Evolutionary conservation across 345 rosid species (phyloP).

Genomic region (Gossypioides kirkii): DNA sequence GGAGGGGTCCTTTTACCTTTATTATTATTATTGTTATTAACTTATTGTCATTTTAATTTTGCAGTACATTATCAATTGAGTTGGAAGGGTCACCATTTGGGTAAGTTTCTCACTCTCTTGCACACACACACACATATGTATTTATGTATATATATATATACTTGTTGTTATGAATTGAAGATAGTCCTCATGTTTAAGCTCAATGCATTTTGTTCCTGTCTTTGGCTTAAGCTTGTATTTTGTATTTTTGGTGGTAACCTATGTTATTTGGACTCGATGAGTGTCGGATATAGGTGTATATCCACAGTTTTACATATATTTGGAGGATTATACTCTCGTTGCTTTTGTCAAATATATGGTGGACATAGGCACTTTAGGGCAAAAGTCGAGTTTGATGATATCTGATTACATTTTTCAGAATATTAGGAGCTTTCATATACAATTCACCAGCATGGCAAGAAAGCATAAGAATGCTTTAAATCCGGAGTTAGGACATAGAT

Average conservation of each 20-base stretch:
- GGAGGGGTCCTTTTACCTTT: no score
- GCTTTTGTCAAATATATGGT: no score
- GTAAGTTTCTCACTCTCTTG: background rate
- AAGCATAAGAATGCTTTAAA: background rate
- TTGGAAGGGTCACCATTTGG: constrained; percentile 12
- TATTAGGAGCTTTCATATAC: background rate
- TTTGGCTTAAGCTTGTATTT: background rate
- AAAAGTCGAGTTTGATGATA: background rate
- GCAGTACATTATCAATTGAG: constrained; percentile 10
- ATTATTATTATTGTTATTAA: background rate
- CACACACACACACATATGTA: background rate
- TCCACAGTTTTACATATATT: no score
- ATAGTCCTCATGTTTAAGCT: background rate
- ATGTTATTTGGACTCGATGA: no score
- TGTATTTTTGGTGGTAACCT: background rate
- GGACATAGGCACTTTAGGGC: no score
- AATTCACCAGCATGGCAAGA: background rate
- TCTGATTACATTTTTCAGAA: background rate
- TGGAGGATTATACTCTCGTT: no score
- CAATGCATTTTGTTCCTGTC: background rate
- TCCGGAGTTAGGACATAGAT: background rate
- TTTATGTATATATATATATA: no score
- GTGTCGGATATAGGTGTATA: no score
- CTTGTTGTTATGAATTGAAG: background rate
- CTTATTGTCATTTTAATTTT: background rate